These are phyloP conservation scores for Candida tibetensis DNA, from an alignment of 805 yeast species.

Conservation along the genomic window DNA sequence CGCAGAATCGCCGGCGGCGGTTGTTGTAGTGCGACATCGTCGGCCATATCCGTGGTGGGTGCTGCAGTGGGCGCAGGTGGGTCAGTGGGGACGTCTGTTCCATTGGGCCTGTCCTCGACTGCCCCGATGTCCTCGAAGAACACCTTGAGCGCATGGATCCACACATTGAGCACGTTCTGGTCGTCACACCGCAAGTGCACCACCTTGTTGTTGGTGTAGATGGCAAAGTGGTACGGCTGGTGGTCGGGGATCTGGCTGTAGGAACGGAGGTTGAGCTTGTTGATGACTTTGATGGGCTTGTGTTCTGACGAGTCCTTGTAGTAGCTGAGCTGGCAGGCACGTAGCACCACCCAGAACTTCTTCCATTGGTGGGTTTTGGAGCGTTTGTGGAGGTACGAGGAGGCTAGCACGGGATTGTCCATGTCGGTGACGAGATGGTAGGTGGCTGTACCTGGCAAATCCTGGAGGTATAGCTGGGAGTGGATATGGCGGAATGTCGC, in stretches of 20 bases:
- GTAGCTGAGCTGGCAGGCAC: slow-evolving; percentile 37
- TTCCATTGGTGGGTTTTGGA: slow-evolving; percentile 37
- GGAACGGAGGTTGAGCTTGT: slow-evolving; percentile 18
- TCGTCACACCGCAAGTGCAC: slow-evolving; percentile 17
- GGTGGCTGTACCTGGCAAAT: not conserved
- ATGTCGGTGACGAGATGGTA: slow-evolving; percentile 11
- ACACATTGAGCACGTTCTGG: slow-evolving; percentile 9
- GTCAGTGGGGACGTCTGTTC: not conserved
- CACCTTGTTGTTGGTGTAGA: slow-evolving; percentile 23
- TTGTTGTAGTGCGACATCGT: not conserved
- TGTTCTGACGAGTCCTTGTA: slow-evolving; percentile 39
- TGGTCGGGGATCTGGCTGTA: slow-evolving; percentile 16
- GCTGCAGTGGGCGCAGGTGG: not conserved
- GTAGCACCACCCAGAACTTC: slow-evolving; percentile 37
- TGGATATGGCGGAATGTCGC: not conserved
- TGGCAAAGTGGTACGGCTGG: slow-evolving; percentile 18
- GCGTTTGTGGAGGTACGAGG: slow-evolving; percentile 31
- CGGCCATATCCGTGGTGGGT: not conserved
- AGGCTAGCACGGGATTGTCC: slow-evolving; percentile 14
- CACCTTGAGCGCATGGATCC: slow-evolving; percentile 15
- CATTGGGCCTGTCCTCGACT: slow-evolving; percentile 2
- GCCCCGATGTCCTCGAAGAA: slow-evolving; percentile 8
- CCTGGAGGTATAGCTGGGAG: not conserved
- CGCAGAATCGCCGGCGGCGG: not conserved
- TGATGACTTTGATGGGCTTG: slow-evolving; percentile 33